These are phyloP conservation scores for Spathaspora sp. DNA, from an alignment of 805 yeast species.

Conservation along the genomic window DNA sequence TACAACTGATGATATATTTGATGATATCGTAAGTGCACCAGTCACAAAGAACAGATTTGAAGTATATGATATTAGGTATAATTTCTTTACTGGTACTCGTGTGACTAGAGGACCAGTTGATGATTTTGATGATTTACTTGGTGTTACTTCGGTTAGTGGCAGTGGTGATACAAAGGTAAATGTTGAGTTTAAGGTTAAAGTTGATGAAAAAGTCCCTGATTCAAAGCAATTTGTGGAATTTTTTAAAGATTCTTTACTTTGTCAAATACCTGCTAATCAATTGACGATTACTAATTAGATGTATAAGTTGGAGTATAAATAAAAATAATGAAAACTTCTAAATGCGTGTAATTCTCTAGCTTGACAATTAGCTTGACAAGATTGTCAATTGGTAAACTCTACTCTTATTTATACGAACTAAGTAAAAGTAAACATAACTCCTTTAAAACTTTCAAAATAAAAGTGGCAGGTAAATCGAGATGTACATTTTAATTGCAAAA, in stretches of 20 bases:
- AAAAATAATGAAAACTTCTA: neutral
- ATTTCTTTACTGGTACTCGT: too few relatives aligned
- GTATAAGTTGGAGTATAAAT: neutral
- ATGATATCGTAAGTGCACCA: constrained; percentile 34
- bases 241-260: constrained; percentile 31
- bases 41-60: constrained; percentile 33
- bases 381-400: too few relatives aligned
- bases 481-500: neutral
- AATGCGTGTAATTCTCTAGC: neutral
- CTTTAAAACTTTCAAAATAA: too few relatives aligned
- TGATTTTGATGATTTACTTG: constrained; percentile 33
- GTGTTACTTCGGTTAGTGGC: constrained; percentile 9
- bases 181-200: constrained; percentile 32
- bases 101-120: too few relatives aligned
- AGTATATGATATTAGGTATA: constrained; percentile 24
- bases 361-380: too few relatives aligned
- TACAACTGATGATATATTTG: constrained; percentile 28
- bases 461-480: too few relatives aligned
- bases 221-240: constrained; percentile 31
- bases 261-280: constrained; percentile 24
- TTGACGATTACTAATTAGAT: constrained; percentile 5
- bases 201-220: constrained; percentile 28
- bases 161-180: constrained; percentile 13
- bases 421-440: too few relatives aligned
- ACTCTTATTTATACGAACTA: too few relatives aligned